Percentiles rank a stretch among this genome's conserved stretches.
These are phyloP conservation scores for Chenopodium album DNA, from an alignment of 148 eudicot species.

Conservation along the genomic window DNA sequence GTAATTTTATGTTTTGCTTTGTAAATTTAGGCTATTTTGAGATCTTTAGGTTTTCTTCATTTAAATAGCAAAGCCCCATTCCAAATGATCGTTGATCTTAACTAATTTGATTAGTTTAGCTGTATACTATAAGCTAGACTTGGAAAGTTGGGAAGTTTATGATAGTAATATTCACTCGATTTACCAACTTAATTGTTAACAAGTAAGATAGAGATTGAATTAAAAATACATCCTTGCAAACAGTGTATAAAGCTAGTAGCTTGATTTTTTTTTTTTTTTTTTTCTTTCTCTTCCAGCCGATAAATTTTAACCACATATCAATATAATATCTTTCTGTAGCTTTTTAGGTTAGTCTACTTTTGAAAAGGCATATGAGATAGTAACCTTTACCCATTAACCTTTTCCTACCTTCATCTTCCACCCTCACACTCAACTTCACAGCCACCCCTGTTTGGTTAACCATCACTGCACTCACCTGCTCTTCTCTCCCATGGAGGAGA, in stretches of 20 bases:
- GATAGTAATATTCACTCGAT: background rate
- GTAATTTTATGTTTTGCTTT: constrained; percentile 38
- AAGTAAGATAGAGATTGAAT: background rate
- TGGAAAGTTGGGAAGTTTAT: background rate
- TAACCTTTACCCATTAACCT: too few relatives aligned
- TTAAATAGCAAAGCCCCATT: background rate
- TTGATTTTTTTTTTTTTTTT: background rate
- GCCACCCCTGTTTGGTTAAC: too few relatives aligned
- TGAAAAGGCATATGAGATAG: background rate
- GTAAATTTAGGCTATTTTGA: background rate
- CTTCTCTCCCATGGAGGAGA: too few relatives aligned
- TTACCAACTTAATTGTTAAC: background rate
- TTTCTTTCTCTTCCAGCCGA: background rate
- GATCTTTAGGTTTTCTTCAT: background rate
- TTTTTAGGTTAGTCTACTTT: background rate
- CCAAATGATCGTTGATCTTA: background rate
- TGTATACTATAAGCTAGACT: background rate
- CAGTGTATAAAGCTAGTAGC: background rate
- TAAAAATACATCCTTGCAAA: background rate
- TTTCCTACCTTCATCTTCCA: too few relatives aligned
- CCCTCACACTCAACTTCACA: too few relatives aligned
- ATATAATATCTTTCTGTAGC: background rate
- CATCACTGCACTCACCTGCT: too few relatives aligned
- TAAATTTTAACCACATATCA: background rate
- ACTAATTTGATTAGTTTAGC: background rate